Percentiles rank a stretch among this genome's conserved stretches.
Conservation (phyloP, 495 filamentous ascomycete genomes). For the Cairneyella variabilis region DNA sequence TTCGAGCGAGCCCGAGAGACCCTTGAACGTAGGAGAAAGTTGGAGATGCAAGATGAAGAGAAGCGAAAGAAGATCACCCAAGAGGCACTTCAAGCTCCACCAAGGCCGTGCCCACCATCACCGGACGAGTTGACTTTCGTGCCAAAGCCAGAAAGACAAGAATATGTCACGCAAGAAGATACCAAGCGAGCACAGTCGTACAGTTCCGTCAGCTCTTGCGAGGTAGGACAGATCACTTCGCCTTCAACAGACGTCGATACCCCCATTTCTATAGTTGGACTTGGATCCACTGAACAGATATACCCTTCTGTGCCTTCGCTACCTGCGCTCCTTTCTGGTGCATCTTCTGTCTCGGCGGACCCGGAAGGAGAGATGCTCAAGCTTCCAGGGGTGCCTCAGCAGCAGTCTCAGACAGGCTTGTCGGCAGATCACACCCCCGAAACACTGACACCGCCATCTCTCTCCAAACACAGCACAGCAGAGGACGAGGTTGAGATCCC, state of each 20-base stretch:
- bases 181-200: constrained; percentile 39
- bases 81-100: constrained; percentile 5
- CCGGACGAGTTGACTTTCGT: constrained; percentile 42
- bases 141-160: constrained; percentile 20
- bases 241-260: constrained; percentile 51
- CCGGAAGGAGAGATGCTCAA: constrained; percentile 50
- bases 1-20: constrained; percentile 27
- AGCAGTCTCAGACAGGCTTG: constrained; percentile 17
- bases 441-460: constrained; percentile 45
- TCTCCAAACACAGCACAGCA: constrained; percentile 24
- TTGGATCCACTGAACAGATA: constrained; percentile 54
- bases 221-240: constrained; percentile 40
- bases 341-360: constrained; percentile 70
- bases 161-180: no score
- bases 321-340: constrained; percentile 71
- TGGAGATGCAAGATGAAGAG: constrained; percentile 19
- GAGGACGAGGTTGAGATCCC: constrained; percentile 21
- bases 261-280: constrained; percentile 51
- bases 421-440: constrained; percentile 43
- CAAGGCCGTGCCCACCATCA: constrained; percentile 40
- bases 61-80: constrained; percentile 4
- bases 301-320: constrained; percentile 73
- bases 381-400: constrained; percentile 39
- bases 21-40: constrained; percentile 22
- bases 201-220: constrained; percentile 40